phyloP scores from a whole-genome alignment of 2,329 filamentous ascomycete genomes.

The Penicillium sp. region DNA sequence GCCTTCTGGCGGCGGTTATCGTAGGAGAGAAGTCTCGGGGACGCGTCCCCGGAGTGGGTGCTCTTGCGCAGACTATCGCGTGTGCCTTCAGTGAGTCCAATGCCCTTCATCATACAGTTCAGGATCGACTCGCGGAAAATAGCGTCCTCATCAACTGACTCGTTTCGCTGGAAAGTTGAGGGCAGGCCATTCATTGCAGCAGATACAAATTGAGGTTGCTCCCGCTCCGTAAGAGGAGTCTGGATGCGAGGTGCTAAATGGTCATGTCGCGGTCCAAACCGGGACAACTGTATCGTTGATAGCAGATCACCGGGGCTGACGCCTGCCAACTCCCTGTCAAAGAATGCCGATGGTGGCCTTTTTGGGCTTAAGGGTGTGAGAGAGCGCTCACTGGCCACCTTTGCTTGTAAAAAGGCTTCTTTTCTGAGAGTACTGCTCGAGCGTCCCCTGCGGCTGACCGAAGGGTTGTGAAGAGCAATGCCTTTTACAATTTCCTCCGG shows the following conservation, averaged over 20 bases:
- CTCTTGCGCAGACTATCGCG: conserved; percentile 63
- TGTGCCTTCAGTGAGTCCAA: conserved; percentile 69
- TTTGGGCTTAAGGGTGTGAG: conserved; percentile 18
- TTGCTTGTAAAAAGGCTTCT: conserved; percentile 72
- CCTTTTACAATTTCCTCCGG: conserved; percentile 83
- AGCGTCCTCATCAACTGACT: conserved; percentile 82
- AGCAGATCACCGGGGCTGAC: conserved; percentile 75
- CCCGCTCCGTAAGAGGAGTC: conserved; percentile 46
- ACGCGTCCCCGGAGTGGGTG: conserved; percentile 72
- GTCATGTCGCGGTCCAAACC: conserved; percentile 55
- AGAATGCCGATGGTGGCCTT: conserved; percentile 21
- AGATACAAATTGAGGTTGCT: conserved; percentile 39
- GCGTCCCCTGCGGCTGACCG: conserved; percentile 61
- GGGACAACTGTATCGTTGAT: conserved; percentile 70
- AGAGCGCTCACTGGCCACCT: conserved; percentile 46
- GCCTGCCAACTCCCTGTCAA: conserved; percentile 40
- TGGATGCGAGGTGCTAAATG: conserved; percentile 31
- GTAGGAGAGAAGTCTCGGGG: conserved; percentile 78
- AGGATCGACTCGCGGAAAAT: conserved; percentile 86
- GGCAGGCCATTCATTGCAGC: conserved; percentile 26
- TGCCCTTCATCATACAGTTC: conserved; percentile 92
- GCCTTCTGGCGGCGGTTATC: conserved; percentile 79
- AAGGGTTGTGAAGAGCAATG: conserved; percentile 88
- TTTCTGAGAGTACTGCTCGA: conserved; percentile 74
- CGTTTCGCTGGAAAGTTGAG: conserved; percentile 63